Conservation (phyloP, 2,329 filamentous ascomycete species). For the Hortaea sp. region DNA sequence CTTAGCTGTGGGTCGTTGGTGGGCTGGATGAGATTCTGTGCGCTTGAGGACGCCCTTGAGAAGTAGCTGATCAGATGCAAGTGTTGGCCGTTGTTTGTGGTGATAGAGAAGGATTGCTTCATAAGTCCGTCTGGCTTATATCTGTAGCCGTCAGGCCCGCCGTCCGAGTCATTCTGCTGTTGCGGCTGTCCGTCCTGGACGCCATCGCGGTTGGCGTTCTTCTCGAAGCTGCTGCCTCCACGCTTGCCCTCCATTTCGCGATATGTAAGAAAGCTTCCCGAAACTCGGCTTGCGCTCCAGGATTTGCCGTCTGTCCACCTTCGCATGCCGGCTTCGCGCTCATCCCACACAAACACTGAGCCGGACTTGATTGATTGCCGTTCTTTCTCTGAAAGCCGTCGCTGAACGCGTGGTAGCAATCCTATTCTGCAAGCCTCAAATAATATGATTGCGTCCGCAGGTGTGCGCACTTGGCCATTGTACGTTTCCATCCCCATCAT, state of each 20-base stretch:
- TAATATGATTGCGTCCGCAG: slow-evolving; percentile 92
- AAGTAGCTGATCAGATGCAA: slow-evolving; percentile 98
- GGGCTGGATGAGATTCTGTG: slow-evolving; percentile 67
- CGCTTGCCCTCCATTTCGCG: slow-evolving; percentile 98
- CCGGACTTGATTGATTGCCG: slow-evolving; percentile 90
- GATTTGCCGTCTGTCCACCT: slow-evolving; percentile 98
- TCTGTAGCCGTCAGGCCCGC: slow-evolving; percentile 73
- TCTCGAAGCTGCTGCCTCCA: slow-evolving; percentile 58
- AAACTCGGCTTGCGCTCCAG: slow-evolving; percentile 95
- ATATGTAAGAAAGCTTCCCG: slow-evolving; percentile 94
- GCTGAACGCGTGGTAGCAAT: slow-evolving; percentile 80
- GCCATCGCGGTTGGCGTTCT: slow-evolving; percentile 57
- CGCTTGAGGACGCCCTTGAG: slow-evolving; percentile 64
- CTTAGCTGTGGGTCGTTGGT: slow-evolving; percentile 70
- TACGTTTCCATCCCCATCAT: slow-evolving; percentile 75
- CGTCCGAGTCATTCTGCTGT: slow-evolving; percentile 72
- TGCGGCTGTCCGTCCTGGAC: slow-evolving; percentile 42
- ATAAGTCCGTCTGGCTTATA: slow-evolving; percentile 96
- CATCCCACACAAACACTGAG: slow-evolving; percentile 99
- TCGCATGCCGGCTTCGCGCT: slow-evolving; percentile 94
- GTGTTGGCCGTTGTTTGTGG: slow-evolving; percentile 79
- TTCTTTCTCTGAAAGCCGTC: slow-evolving; percentile 91
- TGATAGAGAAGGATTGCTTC: slow-evolving; percentile 99
- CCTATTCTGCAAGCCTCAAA: slow-evolving; percentile 93
- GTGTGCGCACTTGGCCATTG: slow-evolving; percentile 88